phyloP scores from a whole-genome alignment of 2,329 filamentous ascomycete species.

The Exophiala dermatitidis region DNA sequence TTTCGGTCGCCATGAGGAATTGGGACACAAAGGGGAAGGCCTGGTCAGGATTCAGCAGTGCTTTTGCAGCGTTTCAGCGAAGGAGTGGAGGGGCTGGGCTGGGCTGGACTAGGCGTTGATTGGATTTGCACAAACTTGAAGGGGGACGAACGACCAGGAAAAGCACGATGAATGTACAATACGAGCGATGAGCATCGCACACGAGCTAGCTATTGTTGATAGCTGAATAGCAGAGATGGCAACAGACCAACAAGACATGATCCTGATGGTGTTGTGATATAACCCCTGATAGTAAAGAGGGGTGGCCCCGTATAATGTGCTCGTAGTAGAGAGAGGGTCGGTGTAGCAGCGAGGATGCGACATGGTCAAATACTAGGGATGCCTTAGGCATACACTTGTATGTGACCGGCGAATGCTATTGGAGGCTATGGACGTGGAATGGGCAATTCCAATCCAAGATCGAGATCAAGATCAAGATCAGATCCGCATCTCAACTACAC shows the following conservation, averaged over 20 bases:
- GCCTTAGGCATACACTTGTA: no score
- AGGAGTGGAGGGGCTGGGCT: neutral
- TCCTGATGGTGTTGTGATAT: no score
- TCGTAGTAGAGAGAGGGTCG: neutral
- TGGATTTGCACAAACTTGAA: neutral
- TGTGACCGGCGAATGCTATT: neutral
- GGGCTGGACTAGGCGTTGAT: neutral
- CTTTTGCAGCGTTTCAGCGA: slow-evolving; percentile 1
- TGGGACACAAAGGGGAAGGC: neutral
- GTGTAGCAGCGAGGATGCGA: no score
- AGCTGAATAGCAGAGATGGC: no score
- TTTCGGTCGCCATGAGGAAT: neutral
- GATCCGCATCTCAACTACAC: neutral
- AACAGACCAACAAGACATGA: no score
- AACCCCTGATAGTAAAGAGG: no score
- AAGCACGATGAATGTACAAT: neutral
- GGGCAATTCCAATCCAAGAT: no score
- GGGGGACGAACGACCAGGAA: neutral
- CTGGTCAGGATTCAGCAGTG: neutral
- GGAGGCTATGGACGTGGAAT: neutral
- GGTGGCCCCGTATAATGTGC: neutral
- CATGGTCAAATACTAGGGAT: no score
- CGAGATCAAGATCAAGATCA: neutral
- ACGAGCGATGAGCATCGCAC: neutral
- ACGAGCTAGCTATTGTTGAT: no score